phyloP scores from a whole-genome alignment of 805 yeast species.

The Candida vartiovaarae region DNA sequence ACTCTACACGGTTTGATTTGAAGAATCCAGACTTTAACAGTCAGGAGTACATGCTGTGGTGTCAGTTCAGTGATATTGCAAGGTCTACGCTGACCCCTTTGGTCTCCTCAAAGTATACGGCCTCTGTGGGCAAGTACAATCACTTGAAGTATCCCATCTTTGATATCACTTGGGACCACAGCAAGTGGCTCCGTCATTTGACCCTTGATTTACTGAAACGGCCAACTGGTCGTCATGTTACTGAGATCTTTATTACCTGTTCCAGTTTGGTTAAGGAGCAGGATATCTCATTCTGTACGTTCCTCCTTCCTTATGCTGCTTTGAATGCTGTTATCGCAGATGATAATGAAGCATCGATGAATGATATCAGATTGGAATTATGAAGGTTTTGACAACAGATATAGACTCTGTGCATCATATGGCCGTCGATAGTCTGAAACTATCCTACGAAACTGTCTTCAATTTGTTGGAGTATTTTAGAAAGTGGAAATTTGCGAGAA shows the following conservation, averaged over 20 bases:
- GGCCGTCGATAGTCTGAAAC: conserved; percentile 50
- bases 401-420: conserved; percentile 40
- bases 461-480: conserved; percentile 76
- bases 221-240: conserved; percentile 17
- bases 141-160: conserved; percentile 59
- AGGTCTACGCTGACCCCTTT: conserved; percentile 72
- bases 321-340: conserved; percentile 51
- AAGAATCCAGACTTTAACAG: conserved; percentile 17
- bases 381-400: conserved; percentile 46
- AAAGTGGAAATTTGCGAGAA: conserved; percentile 49
- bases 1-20: conserved; percentile 27
- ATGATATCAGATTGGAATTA: conserved; percentile 48
- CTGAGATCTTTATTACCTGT: conserved; percentile 52
- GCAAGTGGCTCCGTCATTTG: conserved; percentile 66
- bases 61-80: conserved; percentile 54
- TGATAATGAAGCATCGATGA: conserved; percentile 31
- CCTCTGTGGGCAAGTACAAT: conserved; percentile 39
- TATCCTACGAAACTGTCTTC: conserved; percentile 69
- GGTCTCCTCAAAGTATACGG: conserved; percentile 59
- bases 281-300: conserved; percentile 61
- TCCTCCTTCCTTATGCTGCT: conserved; percentile 70
- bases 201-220: conserved; percentile 59
- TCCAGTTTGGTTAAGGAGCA: conserved; percentile 61
- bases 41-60: conserved; percentile 44
- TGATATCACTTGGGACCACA: conserved; percentile 45